Evolutionary conservation across 2,329 filamentous ascomycete genomes (phyloP).

Genomic region (Penicillium decumbens): DNA sequence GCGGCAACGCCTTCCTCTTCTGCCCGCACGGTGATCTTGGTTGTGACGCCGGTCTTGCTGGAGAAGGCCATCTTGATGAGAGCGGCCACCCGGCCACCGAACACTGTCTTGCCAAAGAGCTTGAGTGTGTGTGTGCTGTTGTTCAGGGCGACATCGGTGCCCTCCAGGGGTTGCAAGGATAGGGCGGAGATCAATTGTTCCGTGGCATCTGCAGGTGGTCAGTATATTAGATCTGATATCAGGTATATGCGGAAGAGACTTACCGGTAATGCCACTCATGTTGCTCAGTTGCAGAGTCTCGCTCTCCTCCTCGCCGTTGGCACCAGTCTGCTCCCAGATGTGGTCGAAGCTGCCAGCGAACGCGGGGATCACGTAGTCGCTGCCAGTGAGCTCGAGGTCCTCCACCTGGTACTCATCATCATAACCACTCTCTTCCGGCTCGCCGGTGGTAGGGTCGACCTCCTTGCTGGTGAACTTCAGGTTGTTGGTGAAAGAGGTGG

Average conservation of each 20-base stretch:
- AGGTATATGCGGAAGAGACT: constrained; percentile 28
- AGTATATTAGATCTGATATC: constrained; percentile 23
- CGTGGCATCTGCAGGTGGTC: constrained; percentile 68
- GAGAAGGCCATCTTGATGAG: constrained; percentile 91
- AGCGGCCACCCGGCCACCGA: constrained; percentile 81
- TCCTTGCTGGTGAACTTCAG: constrained; percentile 98
- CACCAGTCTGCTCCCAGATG: constrained; percentile 88
- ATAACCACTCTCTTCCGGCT: constrained; percentile 87
- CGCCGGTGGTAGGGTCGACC: constrained; percentile 88
- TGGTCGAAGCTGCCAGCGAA: constrained; percentile 95
- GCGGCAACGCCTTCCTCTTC: constrained; percentile 89
- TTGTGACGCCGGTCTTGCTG: constrained; percentile 86
- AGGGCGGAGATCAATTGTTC: constrained; percentile 82
- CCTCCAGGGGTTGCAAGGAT: constrained; percentile 88
- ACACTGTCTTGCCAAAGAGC: constrained; percentile 90
- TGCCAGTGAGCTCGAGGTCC: constrained; percentile 82
- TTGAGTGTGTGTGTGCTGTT: constrained; percentile 91
- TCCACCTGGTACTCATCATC: constrained; percentile 98
- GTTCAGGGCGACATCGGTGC: constrained; percentile 83
- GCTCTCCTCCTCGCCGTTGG: constrained; percentile 80
- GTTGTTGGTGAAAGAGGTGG: constrained; percentile 80
- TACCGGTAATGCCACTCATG: constrained; percentile 89
- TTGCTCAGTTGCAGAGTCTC: constrained; percentile 85
- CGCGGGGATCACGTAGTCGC: constrained; percentile 88
- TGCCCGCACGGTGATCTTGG: constrained; percentile 86